Base-by-base conservation (phyloP, 2,329 filamentous ascomycete species). In the Ophiocordyceps unilateralis region DNA sequence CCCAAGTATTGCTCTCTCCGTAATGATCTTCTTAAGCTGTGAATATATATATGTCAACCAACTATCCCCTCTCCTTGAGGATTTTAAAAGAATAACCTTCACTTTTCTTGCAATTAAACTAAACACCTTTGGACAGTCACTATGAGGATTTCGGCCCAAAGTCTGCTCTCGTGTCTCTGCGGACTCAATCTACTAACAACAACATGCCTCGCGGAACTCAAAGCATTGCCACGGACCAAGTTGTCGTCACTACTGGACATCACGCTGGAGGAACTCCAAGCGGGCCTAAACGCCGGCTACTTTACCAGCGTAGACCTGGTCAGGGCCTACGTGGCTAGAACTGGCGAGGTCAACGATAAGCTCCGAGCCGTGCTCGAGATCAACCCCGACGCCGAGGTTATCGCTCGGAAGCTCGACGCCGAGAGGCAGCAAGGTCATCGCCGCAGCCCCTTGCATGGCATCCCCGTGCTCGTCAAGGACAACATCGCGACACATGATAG, bases 381-480 rank as follows among this genome's bases (percentile, higher is more conserved):
- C 28, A 64, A 63, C 45, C 55, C 58, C 0, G 56, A 59, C 41
- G 60, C 60, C 4, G 17, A 58, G 8, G 28, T 41, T 2, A 58
- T 60, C 26, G 61, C 61, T 3, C 46, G 45, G 7, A 43, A 50
- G 8, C 47, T 55, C 8, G 60, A 63, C 40, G 44, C 30, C 8
- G 48, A 57, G 45, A 32, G 40, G 28, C 24, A 11, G 30, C 22
- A 30, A 3, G 38, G 30, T 15, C 32, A 19, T 5, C 32, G n/a
- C 12, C 39, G 43, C n/a, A 50, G 68, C 1, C 72, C 72, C 5
- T 60, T 78, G 1, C 74, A 80, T 53, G 76, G 76, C 3, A 65
- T 80, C 2, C 76, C 76, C 0, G 69, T 81, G 32, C 56, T 80
- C 10, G 64, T 80, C 59, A 80, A 80, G 56, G 70, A 76, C 55